Evolutionary conservation across 768 basidiomycete species (phyloP).

Genomic region (Termitomyces bulborhizus): DNA sequence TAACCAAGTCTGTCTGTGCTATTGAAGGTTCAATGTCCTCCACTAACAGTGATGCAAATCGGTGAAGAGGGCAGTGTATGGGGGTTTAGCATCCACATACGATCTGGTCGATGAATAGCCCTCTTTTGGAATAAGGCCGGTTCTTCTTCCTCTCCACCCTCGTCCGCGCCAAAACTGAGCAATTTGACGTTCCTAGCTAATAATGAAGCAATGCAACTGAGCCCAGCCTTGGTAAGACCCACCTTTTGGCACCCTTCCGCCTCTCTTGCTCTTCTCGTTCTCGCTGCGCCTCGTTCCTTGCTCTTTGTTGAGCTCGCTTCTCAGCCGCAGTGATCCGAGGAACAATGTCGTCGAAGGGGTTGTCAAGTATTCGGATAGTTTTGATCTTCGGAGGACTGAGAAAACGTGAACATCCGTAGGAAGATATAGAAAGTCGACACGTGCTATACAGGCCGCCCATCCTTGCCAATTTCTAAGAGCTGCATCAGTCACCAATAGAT

Average conservation of each 20-base stretch:
- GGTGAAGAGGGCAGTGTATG: background rate
- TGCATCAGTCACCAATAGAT: constrained; percentile 1
- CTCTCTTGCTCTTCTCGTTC: constrained; percentile 74
- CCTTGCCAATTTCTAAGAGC: constrained; percentile 57
- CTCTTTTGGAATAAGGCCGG: constrained; percentile 63
- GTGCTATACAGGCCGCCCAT: constrained; percentile 78
- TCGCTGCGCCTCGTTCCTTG: constrained; percentile 66
- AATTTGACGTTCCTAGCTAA: constrained; percentile 74
- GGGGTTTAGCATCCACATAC: constrained; percentile 39
- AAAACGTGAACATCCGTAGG: background rate
- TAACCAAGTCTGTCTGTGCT: constrained; percentile 35
- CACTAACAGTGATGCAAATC: constrained; percentile 24
- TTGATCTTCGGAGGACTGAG: constrained; percentile 87
- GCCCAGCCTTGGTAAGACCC: constrained; percentile 15
- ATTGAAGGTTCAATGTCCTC: constrained; percentile 25
- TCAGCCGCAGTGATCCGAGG: constrained; percentile 96
- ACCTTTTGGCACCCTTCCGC: constrained; percentile 86
- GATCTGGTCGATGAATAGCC: constrained; percentile 75
- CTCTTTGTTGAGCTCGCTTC: constrained; percentile 76
- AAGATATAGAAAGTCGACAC: constrained; percentile 18
- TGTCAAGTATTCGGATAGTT: constrained; percentile 77
- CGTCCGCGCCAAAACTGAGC: constrained; percentile 81
- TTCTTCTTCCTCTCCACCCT: constrained; percentile 59
- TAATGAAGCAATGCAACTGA: background rate
- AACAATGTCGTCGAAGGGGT: constrained; percentile 93